Evolutionary conservation across 2,329 filamentous ascomycete species (phyloP).

Genomic region (Cladosporium sp.): DNA sequence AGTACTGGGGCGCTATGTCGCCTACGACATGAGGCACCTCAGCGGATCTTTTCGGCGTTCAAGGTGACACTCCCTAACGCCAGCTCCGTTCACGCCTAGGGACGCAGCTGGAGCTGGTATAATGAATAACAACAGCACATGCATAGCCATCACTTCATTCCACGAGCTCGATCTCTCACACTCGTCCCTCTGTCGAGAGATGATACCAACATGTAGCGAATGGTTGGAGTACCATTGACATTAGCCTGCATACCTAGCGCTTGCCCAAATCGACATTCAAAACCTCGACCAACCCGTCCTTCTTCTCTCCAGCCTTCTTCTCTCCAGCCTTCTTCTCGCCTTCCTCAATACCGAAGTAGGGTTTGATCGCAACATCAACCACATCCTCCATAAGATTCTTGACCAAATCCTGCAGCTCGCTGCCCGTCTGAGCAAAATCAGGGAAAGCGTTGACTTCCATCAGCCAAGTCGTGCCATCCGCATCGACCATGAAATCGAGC

Average conservation of each 20-base stretch:
- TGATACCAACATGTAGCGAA: neutral
- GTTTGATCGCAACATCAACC: constrained; percentile 60
- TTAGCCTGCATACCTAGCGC: constrained; percentile 5
- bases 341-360: constrained; percentile 56
- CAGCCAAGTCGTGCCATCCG: constrained; percentile 61
- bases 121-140: no score
- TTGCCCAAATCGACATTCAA: constrained; percentile 45
- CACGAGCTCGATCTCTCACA: no score
- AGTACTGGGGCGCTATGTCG: no score
- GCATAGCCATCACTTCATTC: no score
- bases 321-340: constrained; percentile 6
- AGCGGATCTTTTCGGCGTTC: no score
- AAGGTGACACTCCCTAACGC: no score
- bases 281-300: constrained; percentile 37
- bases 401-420: constrained; percentile 67
- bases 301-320: constrained; percentile 6
- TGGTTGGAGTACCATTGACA: neutral
- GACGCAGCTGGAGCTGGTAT: no score
- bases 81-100: no score
- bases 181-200: no score
- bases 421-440: constrained; percentile 89
- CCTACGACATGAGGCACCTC: no score
- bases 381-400: constrained; percentile 72
- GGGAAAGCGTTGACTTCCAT: constrained; percentile 95
- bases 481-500: constrained; percentile 81